These are phyloP conservation scores for Dalechampia spathulata DNA, from an alignment of 441 rosid genomes.

Conservation along the genomic window DNA sequence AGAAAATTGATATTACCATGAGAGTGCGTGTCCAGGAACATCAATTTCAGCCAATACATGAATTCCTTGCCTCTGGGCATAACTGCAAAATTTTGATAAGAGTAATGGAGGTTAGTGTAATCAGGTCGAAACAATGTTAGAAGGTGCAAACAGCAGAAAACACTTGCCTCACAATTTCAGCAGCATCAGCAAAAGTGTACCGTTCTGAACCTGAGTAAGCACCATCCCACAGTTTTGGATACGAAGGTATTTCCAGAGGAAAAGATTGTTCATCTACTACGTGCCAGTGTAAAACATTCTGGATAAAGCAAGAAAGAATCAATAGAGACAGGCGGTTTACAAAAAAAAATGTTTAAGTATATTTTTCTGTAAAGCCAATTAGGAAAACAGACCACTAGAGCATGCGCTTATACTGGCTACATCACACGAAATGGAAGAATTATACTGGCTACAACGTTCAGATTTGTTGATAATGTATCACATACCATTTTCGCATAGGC, in stretches of 20 bases:
- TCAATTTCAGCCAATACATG: slow-evolving; percentile 67
- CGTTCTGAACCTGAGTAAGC: slow-evolving; percentile 53
- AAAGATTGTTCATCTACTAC: slow-evolving; percentile 68
- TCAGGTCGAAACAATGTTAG: neutral
- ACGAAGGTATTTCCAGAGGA: slow-evolving; percentile 72
- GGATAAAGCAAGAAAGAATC: slow-evolving; percentile 12
- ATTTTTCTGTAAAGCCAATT: too few species aligned
- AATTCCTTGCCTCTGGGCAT: slow-evolving; percentile 52
- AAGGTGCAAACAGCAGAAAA: slow-evolving; percentile 8
- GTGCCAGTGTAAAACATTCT: slow-evolving; percentile 85
- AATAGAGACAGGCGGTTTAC: neutral
- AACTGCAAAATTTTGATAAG: slow-evolving; percentile 31
- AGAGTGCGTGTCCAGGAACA: slow-evolving; percentile 70
- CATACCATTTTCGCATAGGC: slow-evolving; percentile 65
- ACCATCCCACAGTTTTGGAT: slow-evolving; percentile 68
- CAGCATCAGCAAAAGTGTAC: slow-evolving; percentile 56
- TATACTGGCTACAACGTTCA: too few species aligned
- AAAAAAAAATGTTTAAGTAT: too few species aligned
- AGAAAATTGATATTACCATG: slow-evolving; percentile 37
- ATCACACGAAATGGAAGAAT: too few species aligned
- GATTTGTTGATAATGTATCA: neutral
- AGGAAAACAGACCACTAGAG: too few species aligned
- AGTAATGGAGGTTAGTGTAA: slow-evolving; percentile 8
- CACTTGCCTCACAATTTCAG: slow-evolving; percentile 61
- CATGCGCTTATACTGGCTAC: too few species aligned